These are phyloP conservation scores for Rhizopogon salebrosus DNA, from an alignment of 768 basidiomycete genomes.

Conservation along the genomic window DNA sequence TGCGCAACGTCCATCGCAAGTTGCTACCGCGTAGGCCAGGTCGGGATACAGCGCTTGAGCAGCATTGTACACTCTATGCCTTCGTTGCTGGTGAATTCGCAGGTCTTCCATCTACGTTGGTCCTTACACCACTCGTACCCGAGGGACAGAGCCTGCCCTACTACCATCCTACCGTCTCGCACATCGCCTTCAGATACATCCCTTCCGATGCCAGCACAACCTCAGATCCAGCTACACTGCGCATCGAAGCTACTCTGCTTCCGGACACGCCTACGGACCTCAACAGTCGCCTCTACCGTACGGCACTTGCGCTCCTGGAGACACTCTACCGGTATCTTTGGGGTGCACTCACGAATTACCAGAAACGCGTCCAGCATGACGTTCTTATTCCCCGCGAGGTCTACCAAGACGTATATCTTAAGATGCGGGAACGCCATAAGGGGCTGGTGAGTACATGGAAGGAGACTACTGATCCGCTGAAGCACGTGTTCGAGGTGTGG, in stretches of 20 bases:
- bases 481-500: slow-evolving; percentile 84
- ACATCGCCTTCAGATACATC: slow-evolving; percentile 79
- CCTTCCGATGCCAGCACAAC: slow-evolving; percentile 19
- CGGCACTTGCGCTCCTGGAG: slow-evolving; percentile 75
- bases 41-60: slow-evolving; percentile 69
- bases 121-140: slow-evolving; percentile 55
- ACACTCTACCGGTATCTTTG: slow-evolving; percentile 85
- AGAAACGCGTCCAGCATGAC: slow-evolving; percentile 85
- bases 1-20: slow-evolving; percentile 57
- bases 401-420: slow-evolving; percentile 88
- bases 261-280: slow-evolving; percentile 39
- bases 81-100: slow-evolving; percentile 11
- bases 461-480: slow-evolving; percentile 79
- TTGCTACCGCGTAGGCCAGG: slow-evolving; percentile 77
- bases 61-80: slow-evolving; percentile 74
- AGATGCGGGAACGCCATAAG: slow-evolving; percentile 82
- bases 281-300: slow-evolving; percentile 71
- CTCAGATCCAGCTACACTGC: slow-evolving; percentile 30
- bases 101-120: slow-evolving; percentile 33
- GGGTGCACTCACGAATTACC: slow-evolving; percentile 77
- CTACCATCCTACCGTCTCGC: slow-evolving; percentile 81
- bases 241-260: slow-evolving; percentile 56
- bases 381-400: slow-evolving; percentile 64
- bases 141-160: slow-evolving; percentile 60
- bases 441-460: slow-evolving; percentile 71